Conservation (phyloP, 108 stramenopile species). For the Conticribra guillardii region DNA sequence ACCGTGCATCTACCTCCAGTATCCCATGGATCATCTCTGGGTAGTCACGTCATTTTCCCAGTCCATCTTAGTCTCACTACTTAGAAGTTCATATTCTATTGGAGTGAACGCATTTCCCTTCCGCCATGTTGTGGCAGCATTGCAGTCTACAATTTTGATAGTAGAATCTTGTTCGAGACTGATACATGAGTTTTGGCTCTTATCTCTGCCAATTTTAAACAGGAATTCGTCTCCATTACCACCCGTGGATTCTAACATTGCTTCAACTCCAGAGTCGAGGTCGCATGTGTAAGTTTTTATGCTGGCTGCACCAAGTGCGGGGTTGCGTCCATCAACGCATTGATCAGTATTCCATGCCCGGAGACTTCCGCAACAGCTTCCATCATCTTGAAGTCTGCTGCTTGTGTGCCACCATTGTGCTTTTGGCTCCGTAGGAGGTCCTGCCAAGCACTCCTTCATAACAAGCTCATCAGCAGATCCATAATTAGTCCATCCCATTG, state of each 20-base stretch:
- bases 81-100: slow-evolving; percentile 38
- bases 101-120: slow-evolving; percentile 45
- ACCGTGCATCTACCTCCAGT: too few relatives aligned
- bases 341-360: slow-evolving; percentile 52
- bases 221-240: slow-evolving; percentile 16
- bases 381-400: slow-evolving; percentile 30
- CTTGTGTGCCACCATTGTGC: slow-evolving; percentile 42
- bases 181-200: slow-evolving; percentile 11
- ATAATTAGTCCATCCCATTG: slow-evolving; percentile 42
- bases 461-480: slow-evolving; percentile 33
- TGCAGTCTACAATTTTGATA: slow-evolving; percentile 21
- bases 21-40: neutral
- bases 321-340: slow-evolving; percentile 37
- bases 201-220: slow-evolving; percentile 20
- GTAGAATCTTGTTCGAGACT: slow-evolving; percentile 10
- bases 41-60: slow-evolving; percentile 12
- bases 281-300: slow-evolving; percentile 36
- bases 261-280: slow-evolving; percentile 38
- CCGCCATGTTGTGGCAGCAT: slow-evolving; percentile 24
- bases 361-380: slow-evolving; percentile 39
- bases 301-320: slow-evolving; percentile 4
- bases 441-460: slow-evolving; percentile 22
- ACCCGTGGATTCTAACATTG: slow-evolving; percentile 21
- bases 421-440: slow-evolving; percentile 18
- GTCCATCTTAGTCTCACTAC: slow-evolving; percentile 24